Percentiles rank a stretch among this genome's conserved stretches.
Conservation (phyloP, 805 yeast species). For the Candida boleticola region DNA sequence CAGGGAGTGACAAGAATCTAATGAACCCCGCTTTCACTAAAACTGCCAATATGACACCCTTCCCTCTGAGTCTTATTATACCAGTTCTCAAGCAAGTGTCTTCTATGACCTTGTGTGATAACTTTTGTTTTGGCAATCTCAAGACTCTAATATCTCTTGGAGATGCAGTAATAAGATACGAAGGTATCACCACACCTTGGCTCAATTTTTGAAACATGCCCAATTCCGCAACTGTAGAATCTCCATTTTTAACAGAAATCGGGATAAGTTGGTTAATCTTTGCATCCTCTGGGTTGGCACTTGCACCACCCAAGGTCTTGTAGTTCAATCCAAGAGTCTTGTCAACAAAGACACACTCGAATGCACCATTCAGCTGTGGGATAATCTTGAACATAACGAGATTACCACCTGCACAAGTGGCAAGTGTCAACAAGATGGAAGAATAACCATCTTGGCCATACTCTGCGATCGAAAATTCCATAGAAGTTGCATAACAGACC, state of each 20-base stretch:
- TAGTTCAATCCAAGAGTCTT: slow-evolving; percentile 37
- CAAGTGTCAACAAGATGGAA: slow-evolving; percentile 70
- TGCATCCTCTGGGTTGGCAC: slow-evolving; percentile 48
- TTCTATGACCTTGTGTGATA: slow-evolving; percentile 61
- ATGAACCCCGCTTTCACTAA: slow-evolving; percentile 47
- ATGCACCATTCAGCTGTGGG: slow-evolving; percentile 63
- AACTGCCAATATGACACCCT: slow-evolving; percentile 48
- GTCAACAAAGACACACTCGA: slow-evolving; percentile 51
- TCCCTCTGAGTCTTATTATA: slow-evolving; percentile 41
- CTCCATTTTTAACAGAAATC: slow-evolving; percentile 57
- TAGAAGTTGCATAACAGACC: slow-evolving; percentile 46
- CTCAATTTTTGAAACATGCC: slow-evolving; percentile 56
- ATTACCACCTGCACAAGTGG: slow-evolving; percentile 73
- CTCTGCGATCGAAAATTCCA: slow-evolving; percentile 74
- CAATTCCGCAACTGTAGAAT: slow-evolving; percentile 61
- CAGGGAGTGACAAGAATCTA: slow-evolving; percentile 54
- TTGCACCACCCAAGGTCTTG: slow-evolving; percentile 18
- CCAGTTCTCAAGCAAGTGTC: slow-evolving; percentile 48
- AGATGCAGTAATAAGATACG: slow-evolving; percentile 58
- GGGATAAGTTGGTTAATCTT: slow-evolving; percentile 58
- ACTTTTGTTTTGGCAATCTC: slow-evolving; percentile 57
- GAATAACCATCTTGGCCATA: slow-evolving; percentile 67
- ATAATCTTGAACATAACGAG: slow-evolving; percentile 60
- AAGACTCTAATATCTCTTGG: slow-evolving; percentile 60
- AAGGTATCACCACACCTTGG: slow-evolving; percentile 60